phyloP scores from a whole-genome alignment of 202 grass and related monocot genomes.

The Dendrocalamus latiflorus region DNA sequence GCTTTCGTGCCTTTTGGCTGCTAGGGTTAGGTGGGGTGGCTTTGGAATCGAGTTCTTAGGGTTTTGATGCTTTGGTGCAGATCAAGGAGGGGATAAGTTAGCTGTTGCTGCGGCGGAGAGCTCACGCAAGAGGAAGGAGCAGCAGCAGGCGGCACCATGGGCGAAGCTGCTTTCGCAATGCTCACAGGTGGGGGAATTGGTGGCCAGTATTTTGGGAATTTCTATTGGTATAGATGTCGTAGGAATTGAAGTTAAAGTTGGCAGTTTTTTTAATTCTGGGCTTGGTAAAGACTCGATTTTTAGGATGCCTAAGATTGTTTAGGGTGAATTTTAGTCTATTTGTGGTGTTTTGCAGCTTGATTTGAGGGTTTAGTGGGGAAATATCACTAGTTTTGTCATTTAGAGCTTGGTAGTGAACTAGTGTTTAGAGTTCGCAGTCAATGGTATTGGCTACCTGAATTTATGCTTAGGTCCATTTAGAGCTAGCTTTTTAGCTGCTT shows the following conservation, averaged over 20 bases:
- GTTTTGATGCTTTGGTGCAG: no score
- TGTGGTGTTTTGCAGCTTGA: no score
- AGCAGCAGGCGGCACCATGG: no score
- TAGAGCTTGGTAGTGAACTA: not conserved
- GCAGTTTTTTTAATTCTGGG: not conserved
- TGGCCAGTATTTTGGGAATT: no score
- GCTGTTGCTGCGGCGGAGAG: no score
- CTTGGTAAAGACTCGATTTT: conserved; percentile 15
- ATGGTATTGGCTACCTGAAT: not conserved
- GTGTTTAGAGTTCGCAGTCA: not conserved
- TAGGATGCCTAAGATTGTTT: not conserved
- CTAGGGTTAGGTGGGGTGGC: no score
- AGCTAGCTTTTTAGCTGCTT: not conserved
- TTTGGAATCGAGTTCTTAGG: no score
- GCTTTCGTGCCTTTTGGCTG: conserved; percentile 4
- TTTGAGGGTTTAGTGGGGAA: not conserved
- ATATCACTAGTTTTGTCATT: not conserved
- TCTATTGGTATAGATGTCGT: not conserved
- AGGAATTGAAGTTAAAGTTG: not conserved
- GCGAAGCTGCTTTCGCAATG: conserved; percentile 84
- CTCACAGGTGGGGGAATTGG: conserved; percentile 57
- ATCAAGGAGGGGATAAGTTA: no score
- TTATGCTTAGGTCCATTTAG: conserved; percentile 12
- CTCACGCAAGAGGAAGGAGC: no score
- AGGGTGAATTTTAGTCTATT: not conserved